Evolutionary conservation across 1,284 basidiomycete genomes (phyloP).

Genomic region (Malassezia sympodialis): DNA sequence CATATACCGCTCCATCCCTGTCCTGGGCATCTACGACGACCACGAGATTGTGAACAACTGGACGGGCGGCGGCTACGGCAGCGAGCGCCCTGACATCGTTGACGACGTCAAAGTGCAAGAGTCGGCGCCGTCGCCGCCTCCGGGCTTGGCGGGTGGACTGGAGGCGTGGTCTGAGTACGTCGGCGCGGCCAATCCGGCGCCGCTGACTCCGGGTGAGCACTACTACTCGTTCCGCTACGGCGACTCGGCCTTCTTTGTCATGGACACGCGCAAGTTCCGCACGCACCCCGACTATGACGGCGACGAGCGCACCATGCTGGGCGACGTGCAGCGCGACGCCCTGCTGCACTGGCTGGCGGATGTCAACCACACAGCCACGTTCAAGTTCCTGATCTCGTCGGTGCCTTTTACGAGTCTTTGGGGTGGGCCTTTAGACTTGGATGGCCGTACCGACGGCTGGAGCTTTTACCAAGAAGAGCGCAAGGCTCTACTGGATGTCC

Average conservation of each 20-base stretch:
- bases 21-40: conserved; percentile 45
- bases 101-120: conserved; percentile 53
- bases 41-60: conserved; percentile 47
- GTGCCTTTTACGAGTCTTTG: conserved; percentile 71
- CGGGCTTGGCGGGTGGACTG: conserved; percentile 53
- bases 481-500: conserved; percentile 32
- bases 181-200: conserved; percentile 59
- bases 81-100: background rate
- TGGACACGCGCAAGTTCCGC: conserved; percentile 65
- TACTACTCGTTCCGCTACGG: conserved; percentile 53
- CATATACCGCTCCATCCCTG: conserved; percentile 37
- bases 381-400: conserved; percentile 69
- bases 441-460: conserved; percentile 61
- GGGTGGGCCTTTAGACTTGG: conserved; percentile 53
- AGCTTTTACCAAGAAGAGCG: conserved; percentile 62
- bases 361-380: conserved; percentile 64
- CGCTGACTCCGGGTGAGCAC: conserved; percentile 52
- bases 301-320: conserved; percentile 62
- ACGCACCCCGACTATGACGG: conserved; percentile 50
- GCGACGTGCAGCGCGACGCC: conserved; percentile 59
- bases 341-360: conserved; percentile 59
- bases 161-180: conserved; percentile 62
- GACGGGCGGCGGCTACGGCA: conserved; percentile 20
- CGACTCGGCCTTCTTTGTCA: conserved; percentile 58
- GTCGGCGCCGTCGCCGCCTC: conserved; percentile 41